Evolutionary conservation across 2,329 filamentous ascomycete species (phyloP), one percentile per base, ranked within the genome.

Genomic region (Talaromyces piceae): DNA sequence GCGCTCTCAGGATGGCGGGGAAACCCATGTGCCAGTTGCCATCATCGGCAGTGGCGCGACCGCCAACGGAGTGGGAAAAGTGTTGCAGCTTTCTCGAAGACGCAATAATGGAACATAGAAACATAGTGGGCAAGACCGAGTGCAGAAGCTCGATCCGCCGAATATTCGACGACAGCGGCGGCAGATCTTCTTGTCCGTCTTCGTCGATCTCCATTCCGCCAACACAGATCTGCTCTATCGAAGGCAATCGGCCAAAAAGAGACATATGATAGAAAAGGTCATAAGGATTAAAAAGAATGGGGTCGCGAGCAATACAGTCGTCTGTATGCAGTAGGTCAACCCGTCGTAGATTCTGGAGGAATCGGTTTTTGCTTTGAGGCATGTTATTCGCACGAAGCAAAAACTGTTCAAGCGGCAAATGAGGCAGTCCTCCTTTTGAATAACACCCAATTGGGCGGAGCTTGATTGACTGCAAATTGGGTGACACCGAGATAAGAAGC

Each of bases 211-310:
- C 51, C 51, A 53, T 53, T 9, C 51, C 51, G 4, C 51, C 51
- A 25, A 53, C 41, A 22, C 51, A 49, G 5, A 53, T 31, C 16
- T 49, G 51, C 23, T 49, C 46, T 9, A 53, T 53, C 2, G 41
- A 49, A 8, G 51, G 51, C n/a, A 53, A 30, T 46, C 43, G 41
- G 33, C 49, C 31, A 33, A 53, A 53, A 16, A 53, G 41, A 13
- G 51, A 53, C 51, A 53, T 53, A 22, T 53, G 51, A 28, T 53
- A 53, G 45, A 53, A 43, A 5, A 53, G 33, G 33, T 53, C 51
- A 26, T 53, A 53, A 25, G 30, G 51, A 27, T 53, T 53, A n/a
- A 53, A 53, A 27, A 45, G 45, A 46, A 53, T 44, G 18, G 51
- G 51, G 20, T 53, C 51, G 28, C 45, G 48, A 25, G 45, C 41